Evolutionary conservation across 345 rosid species (phyloP).

Genomic region (Murraya koenigii): DNA sequence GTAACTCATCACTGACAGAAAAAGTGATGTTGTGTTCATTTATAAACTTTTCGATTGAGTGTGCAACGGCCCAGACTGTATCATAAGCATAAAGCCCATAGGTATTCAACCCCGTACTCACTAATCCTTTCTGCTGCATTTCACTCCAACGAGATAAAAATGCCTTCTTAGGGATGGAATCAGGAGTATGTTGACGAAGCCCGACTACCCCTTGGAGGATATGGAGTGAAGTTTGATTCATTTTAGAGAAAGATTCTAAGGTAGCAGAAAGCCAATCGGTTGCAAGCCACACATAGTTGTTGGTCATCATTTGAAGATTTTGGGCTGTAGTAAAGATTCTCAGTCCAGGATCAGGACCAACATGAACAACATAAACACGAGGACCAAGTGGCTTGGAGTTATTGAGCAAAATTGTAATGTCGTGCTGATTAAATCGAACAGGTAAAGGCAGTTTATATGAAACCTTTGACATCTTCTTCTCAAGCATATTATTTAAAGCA

Average conservation of each 20-base stretch:
- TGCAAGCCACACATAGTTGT: slow-evolving; percentile 71
- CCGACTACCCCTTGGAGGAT: slow-evolving; percentile 62
- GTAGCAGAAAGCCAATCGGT: slow-evolving; percentile 91
- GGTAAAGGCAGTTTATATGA: slow-evolving; percentile 56
- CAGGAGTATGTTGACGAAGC: slow-evolving; percentile 67
- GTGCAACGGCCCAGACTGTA: slow-evolving; percentile 79
- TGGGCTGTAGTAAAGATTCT: slow-evolving; percentile 54
- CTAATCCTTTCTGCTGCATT: slow-evolving; percentile 45
- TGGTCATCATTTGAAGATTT: slow-evolving; percentile 70
- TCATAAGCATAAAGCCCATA: slow-evolving; percentile 83
- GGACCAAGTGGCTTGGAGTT: slow-evolving; percentile 53
- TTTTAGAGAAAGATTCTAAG: slow-evolving; percentile 52
- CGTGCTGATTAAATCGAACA: slow-evolving; percentile 34
- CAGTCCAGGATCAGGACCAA: slow-evolving; percentile 61
- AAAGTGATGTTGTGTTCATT: slow-evolving; percentile 51
- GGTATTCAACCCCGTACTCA: slow-evolving; percentile 44
- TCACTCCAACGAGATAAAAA: slow-evolving; percentile 48
- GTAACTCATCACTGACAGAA: slow-evolving; percentile 40
- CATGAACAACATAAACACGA: slow-evolving; percentile 78
- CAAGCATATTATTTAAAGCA: slow-evolving; percentile 52
- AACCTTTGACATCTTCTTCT: slow-evolving; percentile 43
- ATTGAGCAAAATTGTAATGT: slow-evolving; percentile 40
- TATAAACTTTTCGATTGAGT: slow-evolving; percentile 48
- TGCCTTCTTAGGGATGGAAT: slow-evolving; percentile 43
- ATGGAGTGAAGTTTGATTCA: slow-evolving; percentile 25